A percentile compares a stretch with the other conserved stretches of the same genome.
phyloP scores from a whole-genome alignment of 768 basidiomycete species.

The Rhizopogon vesiculosus region DNA sequence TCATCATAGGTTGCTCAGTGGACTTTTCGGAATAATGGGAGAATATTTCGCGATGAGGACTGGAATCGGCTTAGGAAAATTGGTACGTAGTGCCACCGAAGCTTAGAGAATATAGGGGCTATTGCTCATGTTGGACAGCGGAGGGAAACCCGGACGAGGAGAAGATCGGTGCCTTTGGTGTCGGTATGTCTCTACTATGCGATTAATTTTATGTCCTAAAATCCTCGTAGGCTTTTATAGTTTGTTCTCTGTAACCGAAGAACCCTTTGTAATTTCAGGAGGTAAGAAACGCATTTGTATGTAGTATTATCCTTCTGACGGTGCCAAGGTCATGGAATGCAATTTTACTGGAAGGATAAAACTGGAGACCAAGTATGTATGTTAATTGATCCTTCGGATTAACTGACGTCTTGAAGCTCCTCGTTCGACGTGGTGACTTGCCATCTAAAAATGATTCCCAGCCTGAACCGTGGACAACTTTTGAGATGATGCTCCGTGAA shows the following conservation, averaged over 20 bases:
- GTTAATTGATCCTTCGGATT: not conserved
- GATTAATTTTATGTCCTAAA: not conserved
- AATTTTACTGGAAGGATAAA: constrained; percentile 93
- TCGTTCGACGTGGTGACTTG: constrained; percentile 73
- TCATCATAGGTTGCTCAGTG: constrained; percentile 65
- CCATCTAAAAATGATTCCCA: constrained; percentile 31
- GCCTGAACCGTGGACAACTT: constrained; percentile 70
- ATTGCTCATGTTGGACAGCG: constrained; percentile 36
- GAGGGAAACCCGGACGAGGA: constrained; percentile 93
- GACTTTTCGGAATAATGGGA: constrained; percentile 87
- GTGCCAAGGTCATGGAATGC: constrained; percentile 78
- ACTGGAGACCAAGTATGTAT: constrained; percentile 65
- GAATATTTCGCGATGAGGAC: constrained; percentile 76
- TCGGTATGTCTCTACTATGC: constrained; percentile 41
- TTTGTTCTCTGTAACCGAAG: constrained; percentile 78
- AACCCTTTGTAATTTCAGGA: constrained; percentile 79
- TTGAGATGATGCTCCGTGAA: constrained; percentile 86
- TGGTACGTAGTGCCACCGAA: constrained; percentile 34
- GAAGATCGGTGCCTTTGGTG: constrained; percentile 94
- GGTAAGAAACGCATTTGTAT: constrained; percentile 31
- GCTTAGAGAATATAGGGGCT: not conserved
- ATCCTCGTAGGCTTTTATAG: constrained; percentile 60
- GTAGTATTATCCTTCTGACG: constrained; percentile 15
- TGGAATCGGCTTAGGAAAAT: constrained; percentile 91
- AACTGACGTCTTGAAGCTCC: constrained; percentile 45